Base-by-base conservation (phyloP, 2,329 filamentous ascomycete species). In the Fusarium camptoceras region DNA sequence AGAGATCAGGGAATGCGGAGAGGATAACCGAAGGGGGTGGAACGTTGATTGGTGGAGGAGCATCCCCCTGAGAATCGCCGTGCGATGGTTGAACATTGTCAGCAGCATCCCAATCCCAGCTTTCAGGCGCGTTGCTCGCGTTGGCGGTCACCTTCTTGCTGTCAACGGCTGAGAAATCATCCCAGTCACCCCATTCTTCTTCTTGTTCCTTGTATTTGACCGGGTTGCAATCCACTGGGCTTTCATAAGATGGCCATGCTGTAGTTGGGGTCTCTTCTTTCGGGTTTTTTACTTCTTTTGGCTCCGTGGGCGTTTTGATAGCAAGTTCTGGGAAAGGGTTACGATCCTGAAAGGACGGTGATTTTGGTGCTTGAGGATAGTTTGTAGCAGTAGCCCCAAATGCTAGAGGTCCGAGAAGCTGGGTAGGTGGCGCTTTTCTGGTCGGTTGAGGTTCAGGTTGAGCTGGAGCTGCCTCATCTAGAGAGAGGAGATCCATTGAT, bases 1-100 rank as follows among this genome's bases (percentile, higher is more conserved):
- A 88, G 8, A 97, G 82, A 10, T 87, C 83, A 1, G 93, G 89
- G 70, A 97, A 94, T 10, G 94, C 80, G 11, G 92, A 90, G 24
- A 98, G 85, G 16, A 98, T 84, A 22, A 97, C 86, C 1, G 93
- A 93, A 2, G 95, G 95, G 7, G 95, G 95, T 12, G 95, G 95
- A 10, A 98, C 89, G 76, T 97, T 98, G 20, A 90, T 93, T 8
- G 94, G 94, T 8, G 93, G 92, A 25, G 84, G 81, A 41, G 78
- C 76, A 59, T 83, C 78, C n/a, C 66, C 69, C 24, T 55, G 55
- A 8, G 62, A 53, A 14, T 59, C 58, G 11, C 68, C 55, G 27
- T 76, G 64, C 53, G 76, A 49, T 6, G 73, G 64, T 44, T 78
- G 61, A 27, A 73, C 71, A 15, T 71, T 70, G 42, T 83, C 82